These are phyloP conservation scores for Lepidium africanum DNA, from an alignment of 345 rosid species.

Conservation along the genomic window DNA sequence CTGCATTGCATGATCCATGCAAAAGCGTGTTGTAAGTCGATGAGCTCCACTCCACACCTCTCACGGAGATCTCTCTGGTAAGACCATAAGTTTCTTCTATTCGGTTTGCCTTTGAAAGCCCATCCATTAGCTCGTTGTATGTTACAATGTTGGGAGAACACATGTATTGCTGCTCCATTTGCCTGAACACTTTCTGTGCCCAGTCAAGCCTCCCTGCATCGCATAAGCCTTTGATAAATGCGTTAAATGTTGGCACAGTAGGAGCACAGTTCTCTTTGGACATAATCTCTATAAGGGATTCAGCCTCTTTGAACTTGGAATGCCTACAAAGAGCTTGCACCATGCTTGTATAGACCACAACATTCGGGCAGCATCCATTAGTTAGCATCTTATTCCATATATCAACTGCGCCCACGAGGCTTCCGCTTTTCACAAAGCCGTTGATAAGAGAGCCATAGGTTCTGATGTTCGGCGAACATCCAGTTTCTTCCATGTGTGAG, in stretches of 20 bases:
- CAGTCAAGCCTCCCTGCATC: conserved; percentile 48
- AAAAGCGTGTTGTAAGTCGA: conserved; percentile 63
- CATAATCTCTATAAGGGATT: conserved; percentile 58
- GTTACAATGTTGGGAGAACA: conserved; percentile 58
- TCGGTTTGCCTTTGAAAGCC: conserved; percentile 42
- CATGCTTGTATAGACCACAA: conserved; percentile 81
- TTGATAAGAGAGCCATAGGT: conserved; percentile 66
- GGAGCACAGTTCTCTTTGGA: conserved; percentile 50
- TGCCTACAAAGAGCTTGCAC: conserved; percentile 63
- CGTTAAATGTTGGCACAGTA: conserved; percentile 53
- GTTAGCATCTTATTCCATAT: conserved; percentile 80
- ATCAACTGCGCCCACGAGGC: conserved; percentile 52
- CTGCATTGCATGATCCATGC: conserved; percentile 48
- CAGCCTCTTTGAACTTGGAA: conserved; percentile 56
- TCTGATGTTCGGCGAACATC: conserved; percentile 42
- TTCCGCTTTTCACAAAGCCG: conserved; percentile 66
- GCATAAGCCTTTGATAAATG: conserved; percentile 66
- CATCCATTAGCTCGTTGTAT: conserved; percentile 62
- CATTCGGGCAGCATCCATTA: conserved; percentile 59
- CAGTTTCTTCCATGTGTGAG: conserved; percentile 49
- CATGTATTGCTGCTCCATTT: conserved; percentile 41
- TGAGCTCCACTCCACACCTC: conserved; percentile 36
- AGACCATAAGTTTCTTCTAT: conserved; percentile 40
- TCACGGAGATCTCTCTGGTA: conserved; percentile 41
- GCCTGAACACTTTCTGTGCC: conserved; percentile 44